phyloP scores from a whole-genome alignment of 495 filamentous ascomycete genomes.

The Aspergillus wentii region DNA sequence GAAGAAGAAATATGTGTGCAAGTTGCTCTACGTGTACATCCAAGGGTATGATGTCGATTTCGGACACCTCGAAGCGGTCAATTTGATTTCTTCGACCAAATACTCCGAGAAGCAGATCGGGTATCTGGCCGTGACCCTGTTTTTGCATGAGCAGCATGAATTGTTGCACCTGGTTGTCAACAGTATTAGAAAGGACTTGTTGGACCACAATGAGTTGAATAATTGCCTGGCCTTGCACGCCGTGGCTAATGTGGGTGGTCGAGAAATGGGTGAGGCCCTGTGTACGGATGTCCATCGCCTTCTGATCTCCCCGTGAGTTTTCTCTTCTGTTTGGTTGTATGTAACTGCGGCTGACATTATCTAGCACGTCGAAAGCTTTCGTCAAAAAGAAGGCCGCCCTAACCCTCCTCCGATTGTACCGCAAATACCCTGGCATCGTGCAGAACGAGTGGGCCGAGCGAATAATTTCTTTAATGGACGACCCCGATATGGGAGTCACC shows the following conservation, averaged over 20 bases:
- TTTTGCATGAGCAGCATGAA: slow-evolving; percentile 96
- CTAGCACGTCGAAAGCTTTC: slow-evolving; percentile 89
- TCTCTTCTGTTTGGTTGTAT: too few species aligned
- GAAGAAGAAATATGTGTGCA: slow-evolving; percentile 99
- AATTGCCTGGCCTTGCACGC: slow-evolving; percentile 98
- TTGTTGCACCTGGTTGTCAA: slow-evolving; percentile 95
- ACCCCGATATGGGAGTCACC: slow-evolving; percentile 89
- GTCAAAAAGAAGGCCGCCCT: slow-evolving; percentile 99
- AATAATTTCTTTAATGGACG: slow-evolving; percentile 98
- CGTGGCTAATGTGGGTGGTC: slow-evolving; percentile 94
- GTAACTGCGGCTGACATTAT: too few species aligned
- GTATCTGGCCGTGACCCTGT: slow-evolving; percentile 94
- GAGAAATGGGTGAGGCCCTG: slow-evolving; percentile 95
- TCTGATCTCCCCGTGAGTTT: slow-evolving; percentile 84
- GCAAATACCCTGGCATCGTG: slow-evolving; percentile 88
- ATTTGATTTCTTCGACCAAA: slow-evolving; percentile 91
- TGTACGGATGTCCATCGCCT: slow-evolving; percentile 90
- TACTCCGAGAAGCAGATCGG: slow-evolving; percentile 99
- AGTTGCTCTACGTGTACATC: slow-evolving; percentile 99
- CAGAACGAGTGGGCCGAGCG: slow-evolving; percentile 95
- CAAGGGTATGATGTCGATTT: slow-evolving; percentile 99
- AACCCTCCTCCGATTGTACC: slow-evolving; percentile 90
- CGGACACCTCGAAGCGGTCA: slow-evolving; percentile 96
- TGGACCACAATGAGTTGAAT: slow-evolving; percentile 93
- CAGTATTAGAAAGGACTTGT: slow-evolving; percentile 93